phyloP scores from a whole-genome alignment of 176 grass and related monocot species.

The Oryza brachyantha region DNA sequence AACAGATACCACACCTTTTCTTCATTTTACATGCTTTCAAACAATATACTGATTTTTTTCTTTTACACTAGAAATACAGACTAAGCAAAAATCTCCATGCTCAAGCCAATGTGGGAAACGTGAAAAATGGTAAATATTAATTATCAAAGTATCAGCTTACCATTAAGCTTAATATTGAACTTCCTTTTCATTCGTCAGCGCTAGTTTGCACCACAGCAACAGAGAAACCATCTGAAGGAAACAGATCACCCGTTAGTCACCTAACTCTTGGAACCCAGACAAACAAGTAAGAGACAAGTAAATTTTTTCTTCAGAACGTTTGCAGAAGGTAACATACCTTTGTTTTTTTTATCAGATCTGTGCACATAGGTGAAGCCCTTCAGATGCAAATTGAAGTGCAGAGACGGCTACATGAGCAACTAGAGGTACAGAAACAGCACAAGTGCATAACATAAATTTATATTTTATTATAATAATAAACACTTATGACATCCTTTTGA shows the following conservation, averaged over 20 bases:
- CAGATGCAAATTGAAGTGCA: conserved; percentile 99
- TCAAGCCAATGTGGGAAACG: conserved; percentile 56
- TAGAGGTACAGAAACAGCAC: conserved; percentile 60
- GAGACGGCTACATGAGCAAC: conserved; percentile 78
- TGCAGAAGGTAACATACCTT: conserved; percentile 36
- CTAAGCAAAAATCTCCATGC: conserved; percentile 85
- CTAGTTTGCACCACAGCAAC: conserved; percentile 44
- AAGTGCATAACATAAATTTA: neutral
- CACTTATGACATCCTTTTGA: neutral
- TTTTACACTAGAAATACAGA: conserved; percentile 81
- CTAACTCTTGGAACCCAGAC: conserved; percentile 49
- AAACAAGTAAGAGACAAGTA: conserved; percentile 74
- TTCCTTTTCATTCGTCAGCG: conserved; percentile 35
- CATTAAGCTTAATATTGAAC: conserved; percentile 32
- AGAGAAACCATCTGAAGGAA: conserved; percentile 69
- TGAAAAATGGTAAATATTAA: conserved; percentile 55
- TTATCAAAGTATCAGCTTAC: conserved; percentile 8
- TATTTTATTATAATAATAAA: neutral
- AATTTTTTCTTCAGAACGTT: conserved; percentile 24
- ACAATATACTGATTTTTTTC: conserved; percentile 45
- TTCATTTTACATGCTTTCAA: neutral
- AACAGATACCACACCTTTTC: neutral
- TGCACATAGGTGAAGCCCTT: conserved; percentile 93
- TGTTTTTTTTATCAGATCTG: conserved; percentile 54
- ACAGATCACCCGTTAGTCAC: conserved; percentile 45